Conservation (phyloP, 2,329 filamentous ascomycete genomes). For the Aspergillus ruber region DNA sequence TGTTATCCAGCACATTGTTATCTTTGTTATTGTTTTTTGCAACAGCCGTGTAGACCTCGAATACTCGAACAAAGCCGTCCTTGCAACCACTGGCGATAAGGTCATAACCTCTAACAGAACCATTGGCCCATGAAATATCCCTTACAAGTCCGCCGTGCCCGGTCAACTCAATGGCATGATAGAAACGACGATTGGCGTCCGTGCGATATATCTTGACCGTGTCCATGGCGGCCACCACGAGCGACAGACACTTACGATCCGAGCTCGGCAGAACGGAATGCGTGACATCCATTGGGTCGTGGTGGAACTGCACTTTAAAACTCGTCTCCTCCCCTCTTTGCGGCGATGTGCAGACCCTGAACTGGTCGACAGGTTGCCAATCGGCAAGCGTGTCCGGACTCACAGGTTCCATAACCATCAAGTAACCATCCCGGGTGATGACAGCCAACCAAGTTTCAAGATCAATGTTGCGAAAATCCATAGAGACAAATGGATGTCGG, state of each 20-base stretch:
- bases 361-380: slow-evolving; percentile 69
- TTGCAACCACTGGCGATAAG: slow-evolving; percentile 87
- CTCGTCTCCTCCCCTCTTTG: slow-evolving; percentile 76
- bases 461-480: slow-evolving; percentile 80
- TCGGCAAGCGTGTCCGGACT: slow-evolving; percentile 74
- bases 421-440: slow-evolving; percentile 71
- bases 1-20: slow-evolving; percentile 9
- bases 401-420: slow-evolving; percentile 78
- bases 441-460: slow-evolving; percentile 79
- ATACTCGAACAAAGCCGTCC: slow-evolving; percentile 85
- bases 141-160: slow-evolving; percentile 72
- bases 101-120: slow-evolving; percentile 84
- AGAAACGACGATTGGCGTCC: slow-evolving; percentile 68
- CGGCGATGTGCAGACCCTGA: slow-evolving; percentile 65
- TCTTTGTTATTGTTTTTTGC: slow-evolving; percentile 14
- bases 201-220: slow-evolving; percentile 78
- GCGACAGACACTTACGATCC: slow-evolving; percentile 66
- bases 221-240: slow-evolving; percentile 83
- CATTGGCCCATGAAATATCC: slow-evolving; percentile 87
- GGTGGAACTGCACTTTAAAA: slow-evolving; percentile 82
- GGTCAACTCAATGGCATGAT: slow-evolving; percentile 69
- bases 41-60: slow-evolving; percentile 50
- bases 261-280: slow-evolving; percentile 76
- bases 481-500: slow-evolving; percentile 63
- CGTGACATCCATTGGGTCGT: slow-evolving; percentile 66